Percentiles rank a stretch among this genome's conserved stretches.
These are phyloP conservation scores for Sedum album DNA, from an alignment of 164 flowering plant species.

Conservation along the genomic window DNA sequence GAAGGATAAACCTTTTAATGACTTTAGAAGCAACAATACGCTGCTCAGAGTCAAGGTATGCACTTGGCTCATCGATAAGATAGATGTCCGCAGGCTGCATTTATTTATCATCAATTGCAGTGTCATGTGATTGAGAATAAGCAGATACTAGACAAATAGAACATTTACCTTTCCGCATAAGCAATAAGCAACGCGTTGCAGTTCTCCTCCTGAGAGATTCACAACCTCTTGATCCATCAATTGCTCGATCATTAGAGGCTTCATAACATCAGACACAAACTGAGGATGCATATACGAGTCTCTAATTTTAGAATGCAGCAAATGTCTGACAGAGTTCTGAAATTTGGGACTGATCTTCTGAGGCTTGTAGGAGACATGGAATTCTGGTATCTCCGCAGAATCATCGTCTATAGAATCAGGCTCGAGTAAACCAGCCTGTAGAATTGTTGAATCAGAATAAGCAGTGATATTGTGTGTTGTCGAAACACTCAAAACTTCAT, in stretches of 20 bases:
- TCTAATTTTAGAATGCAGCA: conserved; percentile 75
- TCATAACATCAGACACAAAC: conserved; percentile 95
- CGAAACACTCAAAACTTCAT: too few species aligned
- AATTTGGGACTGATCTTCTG: conserved; percentile 95
- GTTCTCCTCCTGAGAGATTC: conserved; percentile 98
- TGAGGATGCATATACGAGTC: conserved; percentile 92
- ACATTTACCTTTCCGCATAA: conserved; percentile 86
- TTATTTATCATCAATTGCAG: neutral
- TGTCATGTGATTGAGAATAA: too few species aligned
- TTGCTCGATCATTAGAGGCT: conserved; percentile 93
- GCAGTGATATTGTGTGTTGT: neutral
- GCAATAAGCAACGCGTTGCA: conserved; percentile 92
- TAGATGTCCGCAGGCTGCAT: conserved; percentile 98
- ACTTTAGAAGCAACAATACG: conserved; percentile 98
- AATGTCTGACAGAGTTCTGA: conserved; percentile 56
- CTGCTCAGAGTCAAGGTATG: conserved; percentile 97
- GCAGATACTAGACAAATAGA: neutral
- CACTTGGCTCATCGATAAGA: conserved; percentile 97
- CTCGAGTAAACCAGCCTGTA: conserved; percentile 89
- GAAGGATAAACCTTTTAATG: conserved; percentile 93
- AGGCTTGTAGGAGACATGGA: conserved; percentile 98
- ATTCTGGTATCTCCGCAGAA: conserved; percentile 85
- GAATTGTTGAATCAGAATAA: neutral
- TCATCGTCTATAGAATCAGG: conserved; percentile 76
- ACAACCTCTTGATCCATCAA: conserved; percentile 97